A percentile compares a stretch with the other conserved stretches of the same genome.
Conservation (phyloP, 257 asterid genomes). For the Lycium barbarum region DNA sequence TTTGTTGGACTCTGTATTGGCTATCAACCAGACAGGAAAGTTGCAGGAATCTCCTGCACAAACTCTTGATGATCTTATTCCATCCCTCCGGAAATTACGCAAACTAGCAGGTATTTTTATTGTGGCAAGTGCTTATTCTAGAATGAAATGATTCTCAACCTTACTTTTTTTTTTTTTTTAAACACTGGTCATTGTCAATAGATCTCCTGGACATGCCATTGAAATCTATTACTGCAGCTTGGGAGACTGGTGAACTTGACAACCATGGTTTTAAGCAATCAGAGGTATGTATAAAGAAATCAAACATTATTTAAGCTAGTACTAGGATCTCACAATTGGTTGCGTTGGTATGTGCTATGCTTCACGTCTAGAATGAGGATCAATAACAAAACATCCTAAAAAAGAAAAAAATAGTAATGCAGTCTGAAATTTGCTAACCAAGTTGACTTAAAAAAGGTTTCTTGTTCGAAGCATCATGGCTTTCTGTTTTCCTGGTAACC, state of each 20-base stretch:
- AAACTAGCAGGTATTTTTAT: constrained; percentile 71
- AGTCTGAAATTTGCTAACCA: not conserved
- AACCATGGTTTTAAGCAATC: constrained; percentile 60
- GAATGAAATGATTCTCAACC: not conserved
- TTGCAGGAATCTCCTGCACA: constrained; percentile 51
- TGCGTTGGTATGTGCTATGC: not conserved
- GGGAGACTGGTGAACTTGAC: constrained; percentile 93
- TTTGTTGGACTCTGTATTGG: constrained; percentile 64
- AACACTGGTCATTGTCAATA: constrained; percentile 34
- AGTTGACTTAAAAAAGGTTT: not conserved
- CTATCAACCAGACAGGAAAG: constrained; percentile 44
- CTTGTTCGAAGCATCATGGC: not conserved
- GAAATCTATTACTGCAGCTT: constrained; percentile 76
- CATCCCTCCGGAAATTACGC: constrained; percentile 72
- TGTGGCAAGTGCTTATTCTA: not conserved
- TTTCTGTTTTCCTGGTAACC: not conserved
- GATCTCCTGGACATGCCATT: constrained; percentile 96
- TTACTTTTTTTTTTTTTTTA: not conserved
- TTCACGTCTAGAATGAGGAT: constrained; percentile 14
- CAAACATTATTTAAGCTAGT: constrained; percentile 3
- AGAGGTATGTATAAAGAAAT: constrained; percentile 60
- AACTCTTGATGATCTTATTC: constrained; percentile 50
- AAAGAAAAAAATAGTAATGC: not conserved
- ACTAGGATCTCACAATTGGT: not conserved
- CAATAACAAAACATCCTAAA: constrained; percentile 1